Conservation (phyloP, 2,329 filamentous ascomycete species). For the Aureobasidium subglaciale region DNA sequence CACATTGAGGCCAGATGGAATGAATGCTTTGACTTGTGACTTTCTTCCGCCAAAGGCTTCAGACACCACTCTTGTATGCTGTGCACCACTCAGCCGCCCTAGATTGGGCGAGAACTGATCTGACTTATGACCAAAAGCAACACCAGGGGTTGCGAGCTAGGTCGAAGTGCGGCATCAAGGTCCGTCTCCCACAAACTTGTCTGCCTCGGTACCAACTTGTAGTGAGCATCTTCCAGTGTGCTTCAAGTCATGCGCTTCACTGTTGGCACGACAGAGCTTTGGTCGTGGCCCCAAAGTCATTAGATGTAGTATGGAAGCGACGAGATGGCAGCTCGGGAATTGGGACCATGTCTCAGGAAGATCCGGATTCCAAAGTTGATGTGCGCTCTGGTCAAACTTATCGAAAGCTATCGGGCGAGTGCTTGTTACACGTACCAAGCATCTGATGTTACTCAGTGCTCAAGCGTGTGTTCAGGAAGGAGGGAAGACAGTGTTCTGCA, state of each 20-base stretch:
- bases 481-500: slow-evolving; percentile 14
- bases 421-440: background rate
- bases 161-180: too few species aligned
- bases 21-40: background rate
- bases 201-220: too few species aligned
- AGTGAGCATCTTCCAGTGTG: too few species aligned
- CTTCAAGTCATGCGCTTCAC: too few species aligned
- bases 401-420: background rate
- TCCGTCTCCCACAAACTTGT: too few species aligned
- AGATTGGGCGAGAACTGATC: background rate
- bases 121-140: too few species aligned
- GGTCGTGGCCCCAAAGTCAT: too few species aligned
- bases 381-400: background rate
- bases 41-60: background rate
- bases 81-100: background rate
- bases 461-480: background rate
- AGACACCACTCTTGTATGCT: background rate
- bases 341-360: background rate
- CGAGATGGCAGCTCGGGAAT: background rate
- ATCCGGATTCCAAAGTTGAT: background rate
- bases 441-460: background rate
- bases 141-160: too few species aligned
- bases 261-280: background rate
- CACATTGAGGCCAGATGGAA: background rate
- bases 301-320: too few species aligned